These are phyloP conservation scores for Corchorus capsularis DNA, from an alignment of 345 rosid genomes.

Conservation along the genomic window DNA sequence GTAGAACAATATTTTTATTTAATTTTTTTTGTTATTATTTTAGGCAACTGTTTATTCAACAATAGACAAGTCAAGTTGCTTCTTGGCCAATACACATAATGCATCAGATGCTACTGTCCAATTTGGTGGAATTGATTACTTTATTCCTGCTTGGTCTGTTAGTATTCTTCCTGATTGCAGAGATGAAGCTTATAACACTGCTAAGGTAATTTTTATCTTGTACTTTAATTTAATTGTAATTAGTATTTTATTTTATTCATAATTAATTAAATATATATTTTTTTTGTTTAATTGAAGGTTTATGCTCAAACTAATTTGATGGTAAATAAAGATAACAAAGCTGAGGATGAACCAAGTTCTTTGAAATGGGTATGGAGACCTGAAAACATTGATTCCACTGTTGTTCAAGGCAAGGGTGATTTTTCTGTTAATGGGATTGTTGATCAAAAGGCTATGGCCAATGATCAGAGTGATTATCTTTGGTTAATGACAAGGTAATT, in stretches of 20 bases:
- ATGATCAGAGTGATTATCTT: slow-evolving; percentile 61
- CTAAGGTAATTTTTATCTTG: slow-evolving; percentile 38
- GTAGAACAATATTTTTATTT: too few relatives aligned
- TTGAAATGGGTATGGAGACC: slow-evolving; percentile 69
- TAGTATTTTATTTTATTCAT: neutral
- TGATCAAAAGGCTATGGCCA: slow-evolving; percentile 58
- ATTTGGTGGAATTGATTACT: slow-evolving; percentile 44
- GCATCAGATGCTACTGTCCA: slow-evolving; percentile 42
- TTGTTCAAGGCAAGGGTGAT: slow-evolving; percentile 38
- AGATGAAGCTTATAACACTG: slow-evolving; percentile 60
- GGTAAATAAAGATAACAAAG: slow-evolving; percentile 28
- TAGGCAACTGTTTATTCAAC: slow-evolving; percentile 55
- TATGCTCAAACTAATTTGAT: slow-evolving; percentile 54
- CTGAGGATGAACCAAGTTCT: slow-evolving; percentile 34
- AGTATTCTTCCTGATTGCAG: slow-evolving; percentile 65
- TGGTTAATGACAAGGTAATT: slow-evolving; percentile 44
- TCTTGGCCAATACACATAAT: slow-evolving; percentile 50
- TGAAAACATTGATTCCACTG: slow-evolving; percentile 32
- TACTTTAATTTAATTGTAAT: neutral
- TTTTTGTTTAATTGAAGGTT: slow-evolving; percentile 23
- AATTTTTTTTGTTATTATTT: neutral
- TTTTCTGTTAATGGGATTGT: slow-evolving; percentile 31
- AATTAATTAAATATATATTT: too few relatives aligned
- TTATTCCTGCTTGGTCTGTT: slow-evolving; percentile 73
- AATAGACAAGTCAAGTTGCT: slow-evolving; percentile 45